Evolutionary conservation across 495 filamentous ascomycete species (phyloP).

Genomic region (Daldinia grandis): DNA sequence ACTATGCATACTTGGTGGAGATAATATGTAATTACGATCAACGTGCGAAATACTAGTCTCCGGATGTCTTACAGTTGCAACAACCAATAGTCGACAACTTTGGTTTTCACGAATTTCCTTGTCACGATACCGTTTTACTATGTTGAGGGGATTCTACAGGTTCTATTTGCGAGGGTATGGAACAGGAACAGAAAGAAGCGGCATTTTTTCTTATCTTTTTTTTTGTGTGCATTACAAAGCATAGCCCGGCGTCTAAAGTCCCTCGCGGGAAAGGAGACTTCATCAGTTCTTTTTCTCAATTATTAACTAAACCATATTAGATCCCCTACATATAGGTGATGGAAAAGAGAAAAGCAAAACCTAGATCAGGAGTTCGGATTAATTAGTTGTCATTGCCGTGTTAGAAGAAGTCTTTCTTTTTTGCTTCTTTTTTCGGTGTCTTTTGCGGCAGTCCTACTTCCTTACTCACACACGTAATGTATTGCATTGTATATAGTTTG

Average conservation of each 20-base stretch:
- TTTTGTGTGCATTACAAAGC: conserved; percentile 37
- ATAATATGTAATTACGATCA: conserved; percentile 27
- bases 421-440: neutral
- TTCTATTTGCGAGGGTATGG: conserved; percentile 5
- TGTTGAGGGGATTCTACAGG: conserved; percentile 2
- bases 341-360: conserved; percentile 19
- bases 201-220: conserved; percentile 6
- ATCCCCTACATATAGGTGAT: conserved; percentile 7
- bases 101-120: conserved; percentile 34
- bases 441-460: neutral
- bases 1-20: neutral
- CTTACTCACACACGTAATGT: neutral
- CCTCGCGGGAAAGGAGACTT: conserved; percentile 31
- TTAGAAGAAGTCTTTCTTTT: conserved; percentile 8
- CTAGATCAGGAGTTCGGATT: conserved; percentile 30
- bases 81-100: neutral
- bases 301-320: conserved; percentile 13
- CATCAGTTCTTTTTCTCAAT: conserved; percentile 6
- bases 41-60: neutral
- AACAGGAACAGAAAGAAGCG: conserved; percentile 10
- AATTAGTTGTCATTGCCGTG: conserved; percentile 3
- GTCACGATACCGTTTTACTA: conserved; percentile 17
- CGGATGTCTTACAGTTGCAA: neutral
- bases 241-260: conserved; percentile 35
- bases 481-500: conserved; percentile 28